Conservation (phyloP, 805 yeast species). For the Starmerella bacillaris region DNA sequence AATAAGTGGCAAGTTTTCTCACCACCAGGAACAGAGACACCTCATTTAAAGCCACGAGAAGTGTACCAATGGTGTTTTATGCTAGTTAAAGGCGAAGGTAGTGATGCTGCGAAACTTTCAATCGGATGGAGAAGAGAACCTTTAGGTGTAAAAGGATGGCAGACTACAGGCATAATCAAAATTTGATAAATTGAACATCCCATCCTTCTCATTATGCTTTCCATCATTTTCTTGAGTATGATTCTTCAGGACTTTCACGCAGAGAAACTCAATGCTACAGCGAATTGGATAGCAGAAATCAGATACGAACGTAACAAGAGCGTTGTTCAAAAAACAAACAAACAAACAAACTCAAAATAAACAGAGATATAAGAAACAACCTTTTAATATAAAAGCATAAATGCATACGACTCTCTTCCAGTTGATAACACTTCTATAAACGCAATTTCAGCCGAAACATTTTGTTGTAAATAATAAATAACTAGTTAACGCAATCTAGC, state of each 20-base stretch:
- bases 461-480: too few relatives aligned
- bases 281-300: too few relatives aligned
- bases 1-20: constrained; percentile 16
- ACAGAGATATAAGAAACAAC: too few relatives aligned
- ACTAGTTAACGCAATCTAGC: too few relatives aligned
- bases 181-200: constrained; percentile 3
- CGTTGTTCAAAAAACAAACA: background rate
- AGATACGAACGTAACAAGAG: background rate
- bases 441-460: too few relatives aligned
- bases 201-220: too few relatives aligned
- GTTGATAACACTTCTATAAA: too few relatives aligned
- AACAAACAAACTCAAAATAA: background rate
- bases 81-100: constrained; percentile 11
- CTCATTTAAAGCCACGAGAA: constrained; percentile 19
- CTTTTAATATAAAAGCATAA: too few relatives aligned
- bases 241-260: too few relatives aligned
- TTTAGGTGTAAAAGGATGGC: constrained; percentile 23
- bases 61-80: constrained; percentile 18
- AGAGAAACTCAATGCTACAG: too few relatives aligned
- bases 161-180: constrained; percentile 14
- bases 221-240: too few relatives aligned
- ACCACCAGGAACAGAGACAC: constrained; percentile 1
- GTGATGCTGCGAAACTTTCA: constrained; percentile 14
- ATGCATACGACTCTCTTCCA: too few relatives aligned
- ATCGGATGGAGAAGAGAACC: constrained; percentile 25